Conservation (phyloP, 768 basidiomycete species). For the Termitomyces sp. region DNA sequence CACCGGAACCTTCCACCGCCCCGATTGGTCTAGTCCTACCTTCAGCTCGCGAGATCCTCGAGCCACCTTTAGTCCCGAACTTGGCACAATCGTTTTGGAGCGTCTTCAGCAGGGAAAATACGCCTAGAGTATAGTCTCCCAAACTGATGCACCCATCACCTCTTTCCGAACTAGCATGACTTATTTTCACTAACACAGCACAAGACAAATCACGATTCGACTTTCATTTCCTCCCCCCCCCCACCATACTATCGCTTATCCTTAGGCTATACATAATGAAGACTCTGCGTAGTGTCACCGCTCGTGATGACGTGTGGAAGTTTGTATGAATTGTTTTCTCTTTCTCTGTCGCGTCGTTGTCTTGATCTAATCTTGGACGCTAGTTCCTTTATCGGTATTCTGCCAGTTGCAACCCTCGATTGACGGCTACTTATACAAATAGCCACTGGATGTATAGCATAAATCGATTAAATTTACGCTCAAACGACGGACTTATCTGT, state of each 20-base stretch:
- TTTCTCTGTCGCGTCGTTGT: neutral
- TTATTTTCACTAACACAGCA: neutral
- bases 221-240: neutral
- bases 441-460: neutral
- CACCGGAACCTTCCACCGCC: neutral
- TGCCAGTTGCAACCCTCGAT: neutral
- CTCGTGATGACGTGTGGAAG: neutral
- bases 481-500: neutral
- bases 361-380: neutral
- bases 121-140: neutral
- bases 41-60: neutral
- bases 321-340: neutral
- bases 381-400: neutral
- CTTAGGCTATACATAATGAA: neutral
- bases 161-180: neutral
- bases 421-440: neutral
- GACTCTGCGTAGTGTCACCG: neutral
- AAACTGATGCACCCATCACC: neutral
- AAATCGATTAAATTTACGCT: neutral
- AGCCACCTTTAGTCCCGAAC: neutral
- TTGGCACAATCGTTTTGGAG: neutral
- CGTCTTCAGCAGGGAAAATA: neutral
- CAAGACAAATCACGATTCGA: neutral
- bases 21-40: neutral
- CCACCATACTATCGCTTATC: neutral